Evolutionary conservation across 1,139 yeast genomes (phyloP).

Genomic region (Tardiomyces blankii): DNA sequence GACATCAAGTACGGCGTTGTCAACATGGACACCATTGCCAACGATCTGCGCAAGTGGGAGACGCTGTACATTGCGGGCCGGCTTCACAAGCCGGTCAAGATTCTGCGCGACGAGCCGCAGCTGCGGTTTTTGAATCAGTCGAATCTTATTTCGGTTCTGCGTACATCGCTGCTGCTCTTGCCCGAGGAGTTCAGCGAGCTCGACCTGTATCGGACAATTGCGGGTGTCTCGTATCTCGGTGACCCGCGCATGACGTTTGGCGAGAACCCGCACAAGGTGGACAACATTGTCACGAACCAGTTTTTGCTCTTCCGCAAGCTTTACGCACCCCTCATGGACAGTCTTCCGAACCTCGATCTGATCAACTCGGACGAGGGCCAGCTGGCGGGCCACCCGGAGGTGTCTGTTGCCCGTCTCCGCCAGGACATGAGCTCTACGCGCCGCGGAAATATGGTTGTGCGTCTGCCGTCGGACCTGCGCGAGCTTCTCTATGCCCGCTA

Average conservation of each 20-base stretch:
- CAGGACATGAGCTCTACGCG: conserved; percentile 27
- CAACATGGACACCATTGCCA: conserved; percentile 44
- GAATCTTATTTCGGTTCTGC: conserved; percentile 68
- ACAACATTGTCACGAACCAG: conserved; percentile 76
- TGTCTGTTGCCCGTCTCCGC: conserved; percentile 19
- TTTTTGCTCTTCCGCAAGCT: conserved; percentile 53
- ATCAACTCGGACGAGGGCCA: conserved; percentile 6
- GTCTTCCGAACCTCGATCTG: conserved; percentile 27
- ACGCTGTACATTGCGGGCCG: conserved; percentile 86
- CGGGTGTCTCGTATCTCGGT: conserved; percentile 78
- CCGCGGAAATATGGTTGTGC: conserved; percentile 29
- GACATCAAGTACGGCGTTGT: conserved; percentile 83
- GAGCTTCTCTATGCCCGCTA: conserved; percentile 34
- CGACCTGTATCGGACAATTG: conserved; percentile 63
- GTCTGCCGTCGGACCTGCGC: conserved; percentile 45
- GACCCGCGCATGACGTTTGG: conserved; percentile 83
- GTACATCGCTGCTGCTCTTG: conserved; percentile 56
- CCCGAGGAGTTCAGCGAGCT: conserved; percentile 45
- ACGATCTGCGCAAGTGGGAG: conserved; percentile 73
- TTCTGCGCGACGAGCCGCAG: conserved; percentile 50
- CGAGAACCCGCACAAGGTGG: conserved; percentile 82
- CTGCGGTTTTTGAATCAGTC: conserved; percentile 59
- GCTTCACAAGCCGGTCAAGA: conserved; percentile 85
- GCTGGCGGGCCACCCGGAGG: background rate
- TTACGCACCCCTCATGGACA: conserved; percentile 57